Conservation (phyloP, 1,139 yeast genomes). For the Pneumocystis wakefieldiae region DNA sequence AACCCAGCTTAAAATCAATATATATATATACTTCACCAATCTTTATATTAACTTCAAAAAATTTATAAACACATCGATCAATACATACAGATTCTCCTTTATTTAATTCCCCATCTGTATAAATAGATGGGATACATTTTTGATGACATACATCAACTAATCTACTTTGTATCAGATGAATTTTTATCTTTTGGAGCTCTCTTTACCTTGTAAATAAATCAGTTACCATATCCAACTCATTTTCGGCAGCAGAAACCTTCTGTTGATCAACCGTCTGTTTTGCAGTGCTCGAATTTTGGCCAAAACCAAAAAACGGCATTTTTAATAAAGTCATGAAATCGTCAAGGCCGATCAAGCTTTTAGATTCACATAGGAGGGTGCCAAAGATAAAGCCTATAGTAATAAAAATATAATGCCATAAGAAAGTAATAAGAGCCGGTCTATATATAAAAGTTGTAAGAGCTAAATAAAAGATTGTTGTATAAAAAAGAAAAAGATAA, state of each 20-base stretch:
- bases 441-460: no score
- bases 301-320: constrained; percentile 8
- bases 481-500: no score
- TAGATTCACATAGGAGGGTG: no score
- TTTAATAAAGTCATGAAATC: not conserved
- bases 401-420: no score
- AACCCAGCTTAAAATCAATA: no score
- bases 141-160: constrained; percentile 42
- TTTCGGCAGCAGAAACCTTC: constrained; percentile 13
- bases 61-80: constrained; percentile 94
- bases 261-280: constrained; percentile 12
- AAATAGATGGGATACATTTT: constrained; percentile 59
- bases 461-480: no score
- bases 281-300: not conserved
- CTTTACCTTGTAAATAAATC: constrained; percentile 12
- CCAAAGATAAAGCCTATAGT: no score
- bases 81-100: constrained; percentile 81
- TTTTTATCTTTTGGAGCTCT: not conserved
- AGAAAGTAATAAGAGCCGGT: no score
- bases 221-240: constrained; percentile 12
- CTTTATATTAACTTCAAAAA: constrained; percentile 88
- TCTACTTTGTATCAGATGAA: not conserved
- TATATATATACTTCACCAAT: constrained; percentile 38
- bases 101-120: constrained; percentile 62
- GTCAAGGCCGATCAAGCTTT: no score